These are phyloP conservation scores for Tricholoma sp. DNA, from an alignment of 768 basidiomycete species.

Conservation along the genomic window DNA sequence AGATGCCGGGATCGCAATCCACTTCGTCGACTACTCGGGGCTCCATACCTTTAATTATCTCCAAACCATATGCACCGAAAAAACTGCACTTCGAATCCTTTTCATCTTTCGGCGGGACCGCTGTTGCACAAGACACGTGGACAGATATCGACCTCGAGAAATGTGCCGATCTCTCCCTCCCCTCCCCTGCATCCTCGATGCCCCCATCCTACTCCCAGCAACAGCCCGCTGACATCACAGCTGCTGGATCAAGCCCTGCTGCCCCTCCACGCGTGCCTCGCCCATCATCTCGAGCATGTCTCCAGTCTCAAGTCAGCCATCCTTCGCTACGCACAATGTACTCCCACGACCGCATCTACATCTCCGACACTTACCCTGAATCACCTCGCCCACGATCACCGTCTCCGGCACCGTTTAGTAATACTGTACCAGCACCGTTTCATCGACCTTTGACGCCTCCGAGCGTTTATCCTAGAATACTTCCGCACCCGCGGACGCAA, in stretches of 20 bases:
- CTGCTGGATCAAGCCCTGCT: neutral
- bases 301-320: neutral
- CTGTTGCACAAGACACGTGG: neutral
- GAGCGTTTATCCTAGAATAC: conserved; percentile 2
- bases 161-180: neutral
- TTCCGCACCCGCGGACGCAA: neutral
- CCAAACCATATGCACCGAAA: neutral
- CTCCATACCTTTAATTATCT: neutral
- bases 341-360: neutral
- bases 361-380: neutral
- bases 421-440: neutral
- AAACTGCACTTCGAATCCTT: neutral
- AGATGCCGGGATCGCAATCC: neutral
- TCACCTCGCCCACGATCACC: neutral
- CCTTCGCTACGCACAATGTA: neutral
- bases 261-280: neutral
- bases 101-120: neutral
- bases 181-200: neutral
- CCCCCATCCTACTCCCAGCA: neutral
- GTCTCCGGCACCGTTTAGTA: neutral
- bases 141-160: neutral
- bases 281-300: neutral
- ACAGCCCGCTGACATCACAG: neutral
- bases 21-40: neutral
- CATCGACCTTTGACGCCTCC: conserved; percentile 9